Base-by-base conservation (phyloP, 345 rosid genomes). In the Raphanus raphanistrum region DNA sequence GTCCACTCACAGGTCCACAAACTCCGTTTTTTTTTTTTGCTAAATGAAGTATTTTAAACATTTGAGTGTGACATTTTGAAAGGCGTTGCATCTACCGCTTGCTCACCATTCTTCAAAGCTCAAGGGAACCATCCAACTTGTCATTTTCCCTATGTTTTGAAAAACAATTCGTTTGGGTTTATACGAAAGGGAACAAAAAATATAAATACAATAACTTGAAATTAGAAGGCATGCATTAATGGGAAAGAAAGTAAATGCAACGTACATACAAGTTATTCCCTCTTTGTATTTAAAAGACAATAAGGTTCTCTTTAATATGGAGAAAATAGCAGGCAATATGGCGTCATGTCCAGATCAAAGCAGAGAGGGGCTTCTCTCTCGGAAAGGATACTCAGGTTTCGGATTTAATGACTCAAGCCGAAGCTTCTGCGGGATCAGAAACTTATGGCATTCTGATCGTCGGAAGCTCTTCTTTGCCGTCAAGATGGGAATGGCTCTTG, bases 401-500 rank as follows among this genome's bases (percentile, higher is more conserved):
- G 84, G 85, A 36, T 66, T 84, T 26, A 73, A 76, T 80, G 80
- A 82, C 73, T 71, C 77, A 1, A 81, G 17, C 15, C 0, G 67
- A 4, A 21, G 81, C 57, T 76, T 70, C 43, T 72, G 76, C 65
- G 12, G 68, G 29, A 38, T 86, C 21, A 5, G 57, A n/a, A 81
- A 78, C 70, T 70, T 91, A 52, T 87, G 72, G 8, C 84, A 78
- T 4, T 62, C 81, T 0, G 97, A 93, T 85, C 92, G 87, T n/a
- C 72, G 93, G 27, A 93, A 83, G 78, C 63, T 83, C 13, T 0
- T 85, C 8, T 93, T 93, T 43, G 94, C 92, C 8, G 48, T 70
- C 2, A 93, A 93, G 82, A 88, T 93, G 97, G 98, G 95, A 1
- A 12, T 88, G 59, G 73, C 97, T 17, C 83, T 93, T 0, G 81